Conservation (phyloP, 2,329 filamentous ascomycete genomes). For the Neospermospora avenae region DNA sequence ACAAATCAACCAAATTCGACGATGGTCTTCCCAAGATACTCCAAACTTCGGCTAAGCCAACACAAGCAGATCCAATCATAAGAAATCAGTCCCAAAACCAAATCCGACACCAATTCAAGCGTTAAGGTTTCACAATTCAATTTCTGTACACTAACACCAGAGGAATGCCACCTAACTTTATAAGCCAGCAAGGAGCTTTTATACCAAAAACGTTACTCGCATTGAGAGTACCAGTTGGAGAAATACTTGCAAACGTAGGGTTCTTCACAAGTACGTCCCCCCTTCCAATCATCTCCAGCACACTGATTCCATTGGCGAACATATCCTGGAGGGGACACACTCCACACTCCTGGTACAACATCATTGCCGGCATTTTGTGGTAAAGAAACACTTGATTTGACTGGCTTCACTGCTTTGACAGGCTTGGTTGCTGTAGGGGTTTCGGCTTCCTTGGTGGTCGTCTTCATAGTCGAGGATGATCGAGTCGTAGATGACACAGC, state of each 20-base stretch:
- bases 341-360: neutral
- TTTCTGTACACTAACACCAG: neutral
- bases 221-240: slow-evolving; percentile 24
- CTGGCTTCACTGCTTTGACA: slow-evolving; percentile 9
- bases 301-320: slow-evolving; percentile 22
- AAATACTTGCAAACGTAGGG: slow-evolving; percentile 19
- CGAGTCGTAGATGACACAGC: slow-evolving; percentile 23
- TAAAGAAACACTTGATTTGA: neutral
- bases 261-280: slow-evolving; percentile 16
- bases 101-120: too few relatives aligned
- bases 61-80: too few relatives aligned
- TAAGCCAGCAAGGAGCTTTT: neutral
- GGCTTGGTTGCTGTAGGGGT: neutral
- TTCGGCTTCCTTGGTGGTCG: neutral
- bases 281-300: slow-evolving; percentile 25
- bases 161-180: neutral
- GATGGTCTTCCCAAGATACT: too few relatives aligned
- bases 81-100: too few relatives aligned
- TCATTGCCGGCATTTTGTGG: neutral
- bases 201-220: slow-evolving; percentile 11
- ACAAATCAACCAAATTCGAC: too few relatives aligned
- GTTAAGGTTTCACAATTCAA: neutral
- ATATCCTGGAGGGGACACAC: neutral
- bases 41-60: too few relatives aligned
- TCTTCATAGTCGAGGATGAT: neutral